Base-by-base conservation (phyloP, 2,329 filamentous ascomycete genomes). In the Colletotrichum euphorbiae region DNA sequence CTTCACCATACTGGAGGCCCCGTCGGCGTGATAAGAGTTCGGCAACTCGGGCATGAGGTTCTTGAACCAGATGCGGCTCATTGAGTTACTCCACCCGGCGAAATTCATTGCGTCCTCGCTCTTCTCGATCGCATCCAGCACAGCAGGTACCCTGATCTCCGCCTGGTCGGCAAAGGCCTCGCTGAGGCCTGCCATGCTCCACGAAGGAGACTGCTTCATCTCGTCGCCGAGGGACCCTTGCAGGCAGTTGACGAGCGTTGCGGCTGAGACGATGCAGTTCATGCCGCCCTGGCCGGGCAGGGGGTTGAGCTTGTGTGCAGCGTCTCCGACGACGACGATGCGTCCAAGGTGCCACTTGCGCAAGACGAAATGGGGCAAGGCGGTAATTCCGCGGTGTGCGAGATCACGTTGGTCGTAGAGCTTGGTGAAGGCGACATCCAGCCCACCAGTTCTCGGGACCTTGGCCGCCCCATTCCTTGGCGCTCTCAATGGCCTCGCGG, bases 261-360 rank as follows among this genome's bases (percentile, higher is more conserved):
- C 71, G 3, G 60, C 67, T 3, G 73, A 69, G 33, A 75, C 74
- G 11, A 76, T 71, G n/a, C 73, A 73, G 2, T 70, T 71, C 38
- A 75, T 75, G 12, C 61, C 74, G 6, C 74, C 74, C 58, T 74
- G 73, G 4, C 74, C 74, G 15, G 59, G 57, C 3, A 75, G 69
- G 1, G 74, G 74, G 21, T 75, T 74, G 12, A 74, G 74, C 66
- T 79, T 80, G 62, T 79, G 69, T n/a, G n/a, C 73, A 1, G 76
- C 71, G 55, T 79, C 77, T 2, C 77, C 77, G 1, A 79, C 65
- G 6, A 70, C 67, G 1, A 78, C 61, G 7, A 78, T 75, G 2
- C 76, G 70, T 24, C 21, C n/a, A n/a, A n/a, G n/a, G n/a, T n/a
- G n/a, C n/a, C n/a, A n/a, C n/a, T n/a, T n/a, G n/a, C n/a, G n/a